Percentiles rank a stretch among this genome's conserved stretches.
phyloP scores from a whole-genome alignment of 1,139 yeast species.

The Debaryomyces sp. region DNA sequence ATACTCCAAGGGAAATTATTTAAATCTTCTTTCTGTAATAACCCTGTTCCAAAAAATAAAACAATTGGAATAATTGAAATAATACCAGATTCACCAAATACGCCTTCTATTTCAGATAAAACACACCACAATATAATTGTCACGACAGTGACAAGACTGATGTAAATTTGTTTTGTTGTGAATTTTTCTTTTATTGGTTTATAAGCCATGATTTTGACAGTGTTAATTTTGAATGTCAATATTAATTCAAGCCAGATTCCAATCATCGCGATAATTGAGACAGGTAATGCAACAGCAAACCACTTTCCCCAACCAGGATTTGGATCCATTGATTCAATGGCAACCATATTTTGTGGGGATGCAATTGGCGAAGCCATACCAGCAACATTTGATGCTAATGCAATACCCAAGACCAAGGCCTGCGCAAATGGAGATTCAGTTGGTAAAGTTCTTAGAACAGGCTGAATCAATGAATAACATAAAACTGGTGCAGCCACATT shows the following conservation, averaged over 20 bases:
- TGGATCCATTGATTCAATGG: conserved; percentile 84
- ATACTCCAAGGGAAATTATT: conserved; percentile 95
- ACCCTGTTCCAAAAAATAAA: conserved; percentile 83
- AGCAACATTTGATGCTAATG: conserved; percentile 87
- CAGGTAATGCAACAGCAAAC: conserved; percentile 87
- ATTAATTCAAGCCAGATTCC: conserved; percentile 73
- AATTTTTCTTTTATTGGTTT: conserved; percentile 73
- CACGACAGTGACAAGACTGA: conserved; percentile 60
- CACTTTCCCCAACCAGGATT: conserved; percentile 94
- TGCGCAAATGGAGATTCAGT: conserved; percentile 77
- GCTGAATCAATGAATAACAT: conserved; percentile 87
- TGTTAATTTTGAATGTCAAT: conserved; percentile 64
- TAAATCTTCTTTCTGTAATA: conserved; percentile 81
- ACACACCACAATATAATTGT: conserved; percentile 90
- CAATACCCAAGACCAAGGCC: conserved; percentile 86
- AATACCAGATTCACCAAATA: conserved; percentile 89
- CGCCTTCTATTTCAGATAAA: conserved; percentile 60
- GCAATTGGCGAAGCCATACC: conserved; percentile 98
- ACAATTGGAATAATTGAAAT: conserved; percentile 84
- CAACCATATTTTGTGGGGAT: conserved; percentile 92
- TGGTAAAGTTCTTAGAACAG: conserved; percentile 79
- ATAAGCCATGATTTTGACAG: conserved; percentile 49
- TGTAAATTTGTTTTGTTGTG: conserved; percentile 72
- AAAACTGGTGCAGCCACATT: conserved; percentile 96
- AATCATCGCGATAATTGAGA: conserved; percentile 61